Conservation (phyloP, 169 alveolate genomes). For the Eimeria falciformis region DNA sequence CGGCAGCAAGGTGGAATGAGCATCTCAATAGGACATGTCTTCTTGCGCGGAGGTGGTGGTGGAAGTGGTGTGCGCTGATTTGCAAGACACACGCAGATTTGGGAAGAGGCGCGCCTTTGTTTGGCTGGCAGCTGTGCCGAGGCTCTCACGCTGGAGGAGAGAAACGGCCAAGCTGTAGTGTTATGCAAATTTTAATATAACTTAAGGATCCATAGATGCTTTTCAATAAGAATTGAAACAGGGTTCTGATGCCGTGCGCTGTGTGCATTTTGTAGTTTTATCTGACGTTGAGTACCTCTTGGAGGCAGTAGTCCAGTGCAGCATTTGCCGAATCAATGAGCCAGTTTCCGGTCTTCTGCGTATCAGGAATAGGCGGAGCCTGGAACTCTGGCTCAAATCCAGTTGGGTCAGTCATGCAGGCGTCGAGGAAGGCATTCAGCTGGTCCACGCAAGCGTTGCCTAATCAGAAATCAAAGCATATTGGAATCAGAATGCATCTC, state of each 20-base stretch:
- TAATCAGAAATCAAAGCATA: not conserved
- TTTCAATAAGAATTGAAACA: no score
- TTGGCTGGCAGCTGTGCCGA: no score
- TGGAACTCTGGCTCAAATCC: not conserved
- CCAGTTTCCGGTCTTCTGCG: constrained; percentile 78
- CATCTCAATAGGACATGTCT: constrained; percentile 53
- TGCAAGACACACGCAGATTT: not conserved
- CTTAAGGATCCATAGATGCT: no score
- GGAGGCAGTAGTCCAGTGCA: constrained; percentile 71
- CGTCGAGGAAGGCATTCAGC: constrained; percentile 76
- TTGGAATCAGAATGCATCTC: not conserved
- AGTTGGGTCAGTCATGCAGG: constrained; percentile 66
- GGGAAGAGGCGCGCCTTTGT: no score
- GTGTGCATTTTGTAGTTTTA: no score
- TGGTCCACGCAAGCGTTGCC: constrained; percentile 77
- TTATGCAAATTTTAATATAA: no score
- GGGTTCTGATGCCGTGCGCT: no score
- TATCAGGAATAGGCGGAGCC: constrained; percentile 76
- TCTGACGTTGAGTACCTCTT: no score
- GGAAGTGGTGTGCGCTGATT: constrained; percentile 66
- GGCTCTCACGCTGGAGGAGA: no score
- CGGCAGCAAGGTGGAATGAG: constrained; percentile 72
- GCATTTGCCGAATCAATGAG: constrained; percentile 70
- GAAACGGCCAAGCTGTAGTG: no score
- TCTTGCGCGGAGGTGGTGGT: constrained; percentile 33